phyloP scores from a whole-genome alignment of 2,329 filamentous ascomycete species.

The Aspergillus fumigatiaffinis region DNA sequence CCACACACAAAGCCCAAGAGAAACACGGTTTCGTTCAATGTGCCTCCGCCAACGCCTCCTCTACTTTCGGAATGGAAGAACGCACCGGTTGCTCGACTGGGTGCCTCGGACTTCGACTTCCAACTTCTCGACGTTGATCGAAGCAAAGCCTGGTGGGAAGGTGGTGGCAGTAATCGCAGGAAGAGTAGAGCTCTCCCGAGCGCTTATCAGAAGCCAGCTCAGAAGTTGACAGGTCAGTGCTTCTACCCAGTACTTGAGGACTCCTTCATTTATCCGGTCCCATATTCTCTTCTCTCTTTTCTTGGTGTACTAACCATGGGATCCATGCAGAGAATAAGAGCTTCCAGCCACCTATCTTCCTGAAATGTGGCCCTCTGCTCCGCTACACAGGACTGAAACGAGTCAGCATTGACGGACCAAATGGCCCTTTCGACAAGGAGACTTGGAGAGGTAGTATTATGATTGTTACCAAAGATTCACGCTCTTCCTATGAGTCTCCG shows the following conservation, averaged over 20 bases:
- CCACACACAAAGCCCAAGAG: conserved; percentile 31
- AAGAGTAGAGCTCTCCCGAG: conserved; percentile 43
- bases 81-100: conserved; percentile 59
- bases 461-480: conserved; percentile 85
- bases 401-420: conserved; percentile 30
- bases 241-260: background rate
- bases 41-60: conserved; percentile 44
- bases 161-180: conserved; percentile 44
- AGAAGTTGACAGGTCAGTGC: conserved; percentile 30
- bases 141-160: conserved; percentile 74
- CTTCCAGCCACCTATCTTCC: conserved; percentile 78
- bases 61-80: conserved; percentile 64
- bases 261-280: background rate
- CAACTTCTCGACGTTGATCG: conserved; percentile 46
- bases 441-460: conserved; percentile 92
- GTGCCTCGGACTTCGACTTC: conserved; percentile 58
- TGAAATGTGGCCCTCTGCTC: conserved; percentile 86
- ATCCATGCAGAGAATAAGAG: conserved; percentile 50
- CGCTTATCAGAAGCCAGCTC: conserved; percentile 30
- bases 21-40: conserved; percentile 44
- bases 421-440: conserved; percentile 57
- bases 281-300: background rate
- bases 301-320: conserved; percentile 26
- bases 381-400: conserved; percentile 82
- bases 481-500: conserved; percentile 74